phyloP scores from a whole-genome alignment of 208 protist species.

The Leptomonas pyrrhocoris region DNA sequence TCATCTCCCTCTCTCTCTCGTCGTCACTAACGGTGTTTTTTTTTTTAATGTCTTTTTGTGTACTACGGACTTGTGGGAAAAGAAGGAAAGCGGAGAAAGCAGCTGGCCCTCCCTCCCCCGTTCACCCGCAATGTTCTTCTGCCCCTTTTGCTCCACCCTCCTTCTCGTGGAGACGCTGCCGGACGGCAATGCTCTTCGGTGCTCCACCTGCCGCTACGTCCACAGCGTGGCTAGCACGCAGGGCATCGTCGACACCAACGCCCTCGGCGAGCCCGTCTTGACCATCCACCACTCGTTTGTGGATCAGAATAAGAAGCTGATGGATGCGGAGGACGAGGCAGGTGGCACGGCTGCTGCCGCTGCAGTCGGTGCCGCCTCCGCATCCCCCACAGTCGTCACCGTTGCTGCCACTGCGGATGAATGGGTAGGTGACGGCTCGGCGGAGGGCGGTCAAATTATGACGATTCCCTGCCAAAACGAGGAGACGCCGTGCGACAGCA shows the following conservation, averaged over 20 bases:
- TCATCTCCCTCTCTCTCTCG: background rate
- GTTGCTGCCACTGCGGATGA: background rate
- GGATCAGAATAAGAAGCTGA: slow-evolving; percentile 48
- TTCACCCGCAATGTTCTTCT: slow-evolving; percentile 77
- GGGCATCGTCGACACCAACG: slow-evolving; percentile 56
- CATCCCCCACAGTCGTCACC: background rate
- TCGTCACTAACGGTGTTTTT: background rate
- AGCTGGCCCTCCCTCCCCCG: no score
- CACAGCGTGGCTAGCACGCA: slow-evolving; percentile 34
- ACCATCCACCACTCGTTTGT: slow-evolving; percentile 70
- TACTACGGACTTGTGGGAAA: no score
- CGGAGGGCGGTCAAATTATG: slow-evolving; percentile 85
- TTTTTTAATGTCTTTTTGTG: background rate
- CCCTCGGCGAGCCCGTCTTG: slow-evolving; percentile 39
- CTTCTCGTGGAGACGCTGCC: slow-evolving; percentile 58
- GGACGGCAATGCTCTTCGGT: slow-evolving; percentile 54
- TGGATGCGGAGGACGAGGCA: slow-evolving; percentile 37
- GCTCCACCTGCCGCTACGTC: slow-evolving; percentile 79
- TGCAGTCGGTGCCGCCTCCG: background rate
- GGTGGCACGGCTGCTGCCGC: slow-evolving; percentile 7
- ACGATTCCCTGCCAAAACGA: slow-evolving; percentile 85
- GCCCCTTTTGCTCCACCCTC: slow-evolving; percentile 89
- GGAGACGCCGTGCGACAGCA: slow-evolving; percentile 74
- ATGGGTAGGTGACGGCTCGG: slow-evolving; percentile 17
- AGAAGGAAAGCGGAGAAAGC: no score